These are phyloP conservation scores for Simmondsia chinensis DNA, from an alignment of 148 eudicot genomes.

Conservation along the genomic window DNA sequence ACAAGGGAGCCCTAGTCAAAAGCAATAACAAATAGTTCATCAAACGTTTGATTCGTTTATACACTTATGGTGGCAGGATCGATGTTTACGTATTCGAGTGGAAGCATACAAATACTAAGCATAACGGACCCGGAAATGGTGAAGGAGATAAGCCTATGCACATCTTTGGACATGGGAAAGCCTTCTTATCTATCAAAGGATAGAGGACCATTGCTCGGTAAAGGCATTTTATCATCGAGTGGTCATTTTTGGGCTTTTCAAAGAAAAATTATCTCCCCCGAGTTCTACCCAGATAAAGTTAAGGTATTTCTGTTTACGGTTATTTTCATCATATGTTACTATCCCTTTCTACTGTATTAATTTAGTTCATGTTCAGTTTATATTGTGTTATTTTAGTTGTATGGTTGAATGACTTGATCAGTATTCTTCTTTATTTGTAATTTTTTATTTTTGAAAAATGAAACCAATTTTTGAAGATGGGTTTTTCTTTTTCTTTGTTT, in stretches of 20 bases:
- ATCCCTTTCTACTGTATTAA: too few relatives aligned
- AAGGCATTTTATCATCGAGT: slow-evolving; percentile 45
- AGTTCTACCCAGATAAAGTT: slow-evolving; percentile 39
- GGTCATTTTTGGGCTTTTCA: slow-evolving; percentile 44
- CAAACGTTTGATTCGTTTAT: too few relatives aligned
- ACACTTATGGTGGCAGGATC: too few relatives aligned
- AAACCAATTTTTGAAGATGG: too few relatives aligned
- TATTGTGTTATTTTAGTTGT: not conserved
- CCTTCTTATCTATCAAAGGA: slow-evolving; percentile 46
- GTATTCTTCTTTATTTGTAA: too few relatives aligned
- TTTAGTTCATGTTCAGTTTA: too few relatives aligned
- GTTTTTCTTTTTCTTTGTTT: too few relatives aligned
- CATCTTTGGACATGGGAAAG: slow-evolving; percentile 41
- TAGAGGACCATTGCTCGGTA: slow-evolving; percentile 43
- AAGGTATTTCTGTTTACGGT: too few relatives aligned
- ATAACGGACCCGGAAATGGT: slow-evolving; percentile 46
- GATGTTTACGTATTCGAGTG: slow-evolving; percentile 38
- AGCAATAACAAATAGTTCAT: too few relatives aligned
- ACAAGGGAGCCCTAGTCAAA: too few relatives aligned
- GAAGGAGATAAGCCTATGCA: slow-evolving; percentile 37
- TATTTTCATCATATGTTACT: too few relatives aligned
- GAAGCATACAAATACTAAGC: slow-evolving; percentile 39
- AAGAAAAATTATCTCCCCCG: slow-evolving; percentile 51
- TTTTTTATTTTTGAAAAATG: too few relatives aligned
- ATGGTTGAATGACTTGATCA: not conserved